phyloP scores from a whole-genome alignment of 164 flowering plant genomes.

The Santalum album region DNA sequence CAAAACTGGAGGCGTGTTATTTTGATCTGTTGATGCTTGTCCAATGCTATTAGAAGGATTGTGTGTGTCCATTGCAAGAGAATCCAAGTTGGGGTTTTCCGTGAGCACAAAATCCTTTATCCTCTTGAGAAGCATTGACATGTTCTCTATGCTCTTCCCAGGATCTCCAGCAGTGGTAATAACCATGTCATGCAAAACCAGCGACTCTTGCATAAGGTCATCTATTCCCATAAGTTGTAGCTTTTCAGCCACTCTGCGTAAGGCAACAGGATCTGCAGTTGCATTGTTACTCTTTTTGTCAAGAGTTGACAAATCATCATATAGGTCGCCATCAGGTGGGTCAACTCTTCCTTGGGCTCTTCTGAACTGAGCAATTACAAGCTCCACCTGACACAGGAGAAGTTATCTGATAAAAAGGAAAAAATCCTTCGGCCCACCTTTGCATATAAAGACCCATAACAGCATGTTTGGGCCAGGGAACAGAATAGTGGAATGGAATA shows the following conservation, averaged over 20 bases:
- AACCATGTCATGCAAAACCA: conserved; percentile 87
- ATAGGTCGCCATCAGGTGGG: conserved; percentile 51
- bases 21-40: conserved; percentile 21
- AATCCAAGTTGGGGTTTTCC: conserved; percentile 46
- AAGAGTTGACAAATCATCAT: conserved; percentile 47
- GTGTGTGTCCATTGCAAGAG: conserved; percentile 23
- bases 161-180: conserved; percentile 66
- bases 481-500: too few relatives aligned
- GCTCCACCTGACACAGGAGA: conserved; percentile 96
- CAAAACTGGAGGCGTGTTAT: conserved; percentile 29
- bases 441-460: too few relatives aligned
- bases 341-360: conserved; percentile 79
- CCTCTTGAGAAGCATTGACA: conserved; percentile 67
- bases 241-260: conserved; percentile 60
- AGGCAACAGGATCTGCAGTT: conserved; percentile 37
- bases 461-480: too few relatives aligned
- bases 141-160: conserved; percentile 72
- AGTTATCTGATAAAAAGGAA: too few relatives aligned
- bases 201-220: conserved; percentile 79
- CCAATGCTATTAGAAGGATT: conserved; percentile 28
- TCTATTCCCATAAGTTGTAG: conserved; percentile 51
- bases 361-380: conserved; percentile 75
- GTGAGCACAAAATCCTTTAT: conserved; percentile 79
- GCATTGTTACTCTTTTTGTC: conserved; percentile 32
- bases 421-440: too few relatives aligned